phyloP scores from a whole-genome alignment of 2,329 filamentous ascomycete species.

The Aspergillus japonicus region DNA sequence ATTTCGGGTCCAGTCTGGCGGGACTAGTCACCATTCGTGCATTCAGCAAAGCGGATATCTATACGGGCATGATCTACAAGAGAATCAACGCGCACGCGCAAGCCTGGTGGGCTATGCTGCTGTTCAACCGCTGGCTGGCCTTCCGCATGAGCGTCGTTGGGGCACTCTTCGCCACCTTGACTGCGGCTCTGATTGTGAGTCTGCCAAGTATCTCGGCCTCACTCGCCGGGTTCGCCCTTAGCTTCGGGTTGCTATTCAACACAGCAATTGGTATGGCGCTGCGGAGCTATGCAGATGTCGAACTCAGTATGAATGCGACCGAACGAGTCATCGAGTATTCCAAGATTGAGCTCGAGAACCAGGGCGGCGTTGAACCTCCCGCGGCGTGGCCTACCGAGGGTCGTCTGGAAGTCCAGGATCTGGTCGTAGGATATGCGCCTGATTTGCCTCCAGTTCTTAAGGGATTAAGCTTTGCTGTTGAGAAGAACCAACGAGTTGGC shows the following conservation, averaged over 20 bases:
- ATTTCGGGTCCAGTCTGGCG: slow-evolving; percentile 70
- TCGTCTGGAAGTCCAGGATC: slow-evolving; percentile 67
- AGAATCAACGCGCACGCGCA: slow-evolving; percentile 68
- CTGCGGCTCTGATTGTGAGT: slow-evolving; percentile 63
- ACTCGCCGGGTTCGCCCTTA: slow-evolving; percentile 72
- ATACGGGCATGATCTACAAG: slow-evolving; percentile 67
- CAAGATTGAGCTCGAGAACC: slow-evolving; percentile 35
- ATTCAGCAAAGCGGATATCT: slow-evolving; percentile 67
- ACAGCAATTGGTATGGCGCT: slow-evolving; percentile 64
- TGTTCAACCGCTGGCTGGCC: slow-evolving; percentile 75
- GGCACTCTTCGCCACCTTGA: slow-evolving; percentile 64
- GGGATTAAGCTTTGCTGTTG: slow-evolving; percentile 25
- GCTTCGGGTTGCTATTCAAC: slow-evolving; percentile 70
- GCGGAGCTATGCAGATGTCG: slow-evolving; percentile 62
- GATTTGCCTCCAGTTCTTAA: slow-evolving; percentile 56
- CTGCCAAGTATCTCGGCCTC: slow-evolving; percentile 64
- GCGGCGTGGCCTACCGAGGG: slow-evolving; percentile 53
- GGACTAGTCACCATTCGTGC: slow-evolving; percentile 75
- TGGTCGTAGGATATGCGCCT: slow-evolving; percentile 69
- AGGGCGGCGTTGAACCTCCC: slow-evolving; percentile 25
- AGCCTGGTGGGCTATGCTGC: slow-evolving; percentile 66
- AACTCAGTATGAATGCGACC: slow-evolving; percentile 50
- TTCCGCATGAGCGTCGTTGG: slow-evolving; percentile 70
- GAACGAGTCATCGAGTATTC: slow-evolving; percentile 56
- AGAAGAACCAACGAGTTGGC: slow-evolving; percentile 30